Percentiles rank a stretch among this genome's conserved stretches.
Evolutionary conservation across 202 grass and related monocot genomes (phyloP).

Genomic region (Panicum virgatum): DNA sequence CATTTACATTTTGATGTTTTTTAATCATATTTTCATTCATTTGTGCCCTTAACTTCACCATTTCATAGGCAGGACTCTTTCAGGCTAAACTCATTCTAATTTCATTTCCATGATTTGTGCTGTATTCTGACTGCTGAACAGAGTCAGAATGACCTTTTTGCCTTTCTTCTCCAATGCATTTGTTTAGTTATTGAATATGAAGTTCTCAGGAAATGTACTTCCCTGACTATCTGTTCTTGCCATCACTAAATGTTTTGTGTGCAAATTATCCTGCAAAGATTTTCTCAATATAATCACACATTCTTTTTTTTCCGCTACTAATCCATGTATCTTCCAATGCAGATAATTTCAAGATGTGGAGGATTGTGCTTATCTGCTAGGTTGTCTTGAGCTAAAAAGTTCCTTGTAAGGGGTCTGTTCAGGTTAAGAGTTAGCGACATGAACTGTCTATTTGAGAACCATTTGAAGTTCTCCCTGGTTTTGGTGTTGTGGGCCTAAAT

Average conservation of each 20-base stretch:
- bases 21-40: neutral
- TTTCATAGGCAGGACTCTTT: neutral
- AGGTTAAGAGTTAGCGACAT: slow-evolving; percentile 3
- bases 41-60: neutral
- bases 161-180: neutral
- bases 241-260: neutral
- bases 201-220: neutral
- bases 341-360: slow-evolving; percentile 28
- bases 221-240: neutral
- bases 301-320: too few species aligned
- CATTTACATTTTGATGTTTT: neutral
- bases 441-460: slow-evolving; percentile 15
- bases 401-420: slow-evolving; percentile 20
- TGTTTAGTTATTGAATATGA: neutral
- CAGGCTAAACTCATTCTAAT: neutral
- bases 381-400: slow-evolving; percentile 18
- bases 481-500: slow-evolving; percentile 31
- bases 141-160: neutral
- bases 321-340: neutral
- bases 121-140: neutral
- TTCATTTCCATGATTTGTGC: neutral
- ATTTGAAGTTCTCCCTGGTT: neutral
- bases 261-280: too few species aligned
- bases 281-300: too few species aligned
- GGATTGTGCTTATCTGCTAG: slow-evolving; percentile 16